Evolutionary conservation across 768 basidiomycete species (phyloP).

Genomic region (Gloeopeniophorella convolvens): DNA sequence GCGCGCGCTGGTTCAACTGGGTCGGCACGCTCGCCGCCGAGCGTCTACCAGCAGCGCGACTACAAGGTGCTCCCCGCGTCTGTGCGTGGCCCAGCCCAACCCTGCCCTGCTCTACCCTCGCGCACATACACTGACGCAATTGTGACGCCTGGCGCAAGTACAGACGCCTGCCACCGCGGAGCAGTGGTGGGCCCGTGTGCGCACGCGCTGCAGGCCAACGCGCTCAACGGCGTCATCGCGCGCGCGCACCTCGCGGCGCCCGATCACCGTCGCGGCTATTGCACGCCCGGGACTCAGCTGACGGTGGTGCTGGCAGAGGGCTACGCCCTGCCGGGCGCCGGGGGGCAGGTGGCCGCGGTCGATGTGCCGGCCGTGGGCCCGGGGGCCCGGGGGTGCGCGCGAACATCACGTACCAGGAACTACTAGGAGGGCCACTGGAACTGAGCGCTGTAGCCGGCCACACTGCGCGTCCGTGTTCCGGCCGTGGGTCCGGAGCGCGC

Average conservation of each 20-base stretch:
- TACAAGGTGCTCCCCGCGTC: conserved; percentile 43
- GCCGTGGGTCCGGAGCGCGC: conserved; percentile 8
- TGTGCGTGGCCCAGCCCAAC: conserved; percentile 1
- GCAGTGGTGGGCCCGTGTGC: conserved; percentile 46
- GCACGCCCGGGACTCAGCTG: background rate
- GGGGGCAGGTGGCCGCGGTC: conserved; percentile 40
- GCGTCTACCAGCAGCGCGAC: conserved; percentile 67
- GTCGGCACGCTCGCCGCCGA: conserved; percentile 53
- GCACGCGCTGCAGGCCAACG: conserved; percentile 51
- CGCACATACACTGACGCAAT: background rate
- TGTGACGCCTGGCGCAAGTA: conserved; percentile 13
- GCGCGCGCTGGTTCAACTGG: conserved; percentile 77
- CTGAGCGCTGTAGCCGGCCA: conserved; percentile 65
- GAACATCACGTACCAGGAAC: conserved; percentile 48
- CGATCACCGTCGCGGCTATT: too few relatives aligned
- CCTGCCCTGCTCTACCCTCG: background rate
- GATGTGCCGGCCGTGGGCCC: conserved; percentile 47
- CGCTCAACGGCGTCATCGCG: conserved; percentile 58
- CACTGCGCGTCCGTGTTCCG: conserved; percentile 29
- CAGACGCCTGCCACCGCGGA: conserved; percentile 25
- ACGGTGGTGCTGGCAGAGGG: conserved; percentile 38
- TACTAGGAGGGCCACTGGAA: conserved; percentile 73
- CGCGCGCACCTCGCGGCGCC: conserved; percentile 3
- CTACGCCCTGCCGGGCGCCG: conserved; percentile 45
- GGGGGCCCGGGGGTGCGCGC: conserved; percentile 47